A percentile compares a stretch with the other conserved stretches of the same genome.
These are phyloP conservation scores for Zoysia matrella DNA, from an alignment of 202 grass and related monocot genomes.

Conservation along the genomic window DNA sequence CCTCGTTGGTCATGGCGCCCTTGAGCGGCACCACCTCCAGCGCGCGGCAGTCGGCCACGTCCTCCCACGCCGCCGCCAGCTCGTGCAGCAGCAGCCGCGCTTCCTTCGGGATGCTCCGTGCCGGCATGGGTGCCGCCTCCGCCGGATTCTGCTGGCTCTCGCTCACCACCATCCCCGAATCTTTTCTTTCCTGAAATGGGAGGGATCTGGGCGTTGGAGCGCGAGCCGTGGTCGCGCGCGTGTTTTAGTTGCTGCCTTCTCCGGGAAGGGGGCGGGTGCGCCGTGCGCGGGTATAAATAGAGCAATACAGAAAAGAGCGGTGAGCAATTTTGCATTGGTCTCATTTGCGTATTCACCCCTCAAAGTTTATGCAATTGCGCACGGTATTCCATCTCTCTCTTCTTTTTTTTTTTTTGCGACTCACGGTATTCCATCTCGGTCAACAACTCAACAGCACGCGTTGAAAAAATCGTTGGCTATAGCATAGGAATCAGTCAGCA, in stretches of 20 bases:
- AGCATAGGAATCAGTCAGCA: background rate
- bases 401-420: too few relatives aligned
- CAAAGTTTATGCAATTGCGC: background rate
- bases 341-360: slow-evolving; percentile 35
- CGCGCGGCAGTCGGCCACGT: slow-evolving; percentile 71
- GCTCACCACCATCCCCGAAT: slow-evolving; percentile 55
- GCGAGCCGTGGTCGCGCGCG: slow-evolving; percentile 35
- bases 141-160: slow-evolving; percentile 34
- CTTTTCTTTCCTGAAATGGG: slow-evolving; percentile 42
- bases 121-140: background rate
- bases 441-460: background rate
- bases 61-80: slow-evolving; percentile 72
- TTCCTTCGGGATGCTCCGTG: slow-evolving; percentile 61
- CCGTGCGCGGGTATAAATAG: too few relatives aligned
- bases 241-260: slow-evolving; percentile 19
- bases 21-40: slow-evolving; percentile 85
- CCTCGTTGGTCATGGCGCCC: slow-evolving; percentile 99
- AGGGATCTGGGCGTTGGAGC: slow-evolving; percentile 39
- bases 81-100: slow-evolving; percentile 55
- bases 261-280: background rate
- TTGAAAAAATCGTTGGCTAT: background rate
- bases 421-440: background rate
- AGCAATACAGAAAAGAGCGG: background rate
- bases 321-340: background rate
- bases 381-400: background rate